Evolutionary conservation across 2,329 filamentous ascomycete genomes (phyloP), one percentile per base, ranked within the genome.

Genomic region (Fusarium solani-melongenae): DNA sequence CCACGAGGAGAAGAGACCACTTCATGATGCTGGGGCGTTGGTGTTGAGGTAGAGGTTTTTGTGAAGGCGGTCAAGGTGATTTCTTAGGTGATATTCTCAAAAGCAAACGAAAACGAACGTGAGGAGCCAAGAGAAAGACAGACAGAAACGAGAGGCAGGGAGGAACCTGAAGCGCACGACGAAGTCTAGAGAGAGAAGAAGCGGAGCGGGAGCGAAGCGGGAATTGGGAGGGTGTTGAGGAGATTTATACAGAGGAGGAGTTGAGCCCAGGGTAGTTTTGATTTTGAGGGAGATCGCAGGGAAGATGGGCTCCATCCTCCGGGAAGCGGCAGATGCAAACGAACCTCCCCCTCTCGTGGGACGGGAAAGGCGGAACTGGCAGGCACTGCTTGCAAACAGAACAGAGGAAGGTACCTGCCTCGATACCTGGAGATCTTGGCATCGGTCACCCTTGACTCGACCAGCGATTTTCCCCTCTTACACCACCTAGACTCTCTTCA

Each of bases 1-100:
- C 46, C 17, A 77, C 58, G 53, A 76, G 44, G 31, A 76, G 46
- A 39, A 75, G 63, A 67, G 49, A 51, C 71, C 71, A 76, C 68
- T 76, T 77, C 76, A 79, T 78, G 39, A 38, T 69, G 36, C 9
- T 57, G 31, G 27, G 31, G 55, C 27, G 33, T 58, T 33, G 56
- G 55, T 38, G 33, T 58, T 33, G 56, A 49, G 22, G 31, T 12
- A 27, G 39, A 9, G 29, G 31, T 15, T 29, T 33, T n/a, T 31
- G 39, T 20, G 49, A 57, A 22, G 44, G 20, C 29, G 39, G 29
- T 61, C 20, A 29, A 61, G 20, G 39, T 46, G 7, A 6, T 53
- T 31, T 20, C 46, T 53, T 53, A 11, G 46, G 15, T 53, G 27
- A 17, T 53, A 33, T 31, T 41, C 17, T 29, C 38, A 17, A 24